phyloP scores from a whole-genome alignment of 148 eudicot species.

The Dysphania ambrosioides region DNA sequence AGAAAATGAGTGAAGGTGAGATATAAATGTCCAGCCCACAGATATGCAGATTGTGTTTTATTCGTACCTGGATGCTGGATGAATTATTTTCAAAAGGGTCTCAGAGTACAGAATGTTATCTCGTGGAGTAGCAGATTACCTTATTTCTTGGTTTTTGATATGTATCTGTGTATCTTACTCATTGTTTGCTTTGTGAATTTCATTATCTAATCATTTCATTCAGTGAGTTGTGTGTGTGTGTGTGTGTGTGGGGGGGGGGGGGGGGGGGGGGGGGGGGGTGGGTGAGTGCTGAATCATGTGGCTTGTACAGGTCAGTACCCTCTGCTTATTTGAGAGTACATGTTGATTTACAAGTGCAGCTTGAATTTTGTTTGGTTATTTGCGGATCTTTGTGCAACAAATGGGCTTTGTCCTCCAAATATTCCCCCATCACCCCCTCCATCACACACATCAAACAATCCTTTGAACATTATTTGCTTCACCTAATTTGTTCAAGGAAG shows the following conservation, averaged over 20 bases:
- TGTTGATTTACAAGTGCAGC: not conserved
- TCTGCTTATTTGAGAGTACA: not conserved
- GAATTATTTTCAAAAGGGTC: not conserved
- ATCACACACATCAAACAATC: too few relatives aligned
- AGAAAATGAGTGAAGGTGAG: not conserved
- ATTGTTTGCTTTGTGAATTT: too few relatives aligned
- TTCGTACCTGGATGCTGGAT: not conserved
- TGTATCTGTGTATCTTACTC: not conserved
- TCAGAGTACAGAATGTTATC: not conserved
- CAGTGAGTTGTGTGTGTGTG: conserved; percentile 50
- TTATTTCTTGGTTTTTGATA: not conserved
- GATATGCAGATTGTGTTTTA: not conserved
- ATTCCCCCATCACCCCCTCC: too few relatives aligned
- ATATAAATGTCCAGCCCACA: not conserved
- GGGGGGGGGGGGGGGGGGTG: too few relatives aligned
- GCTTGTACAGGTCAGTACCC: conserved; percentile 56
- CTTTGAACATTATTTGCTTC: too few relatives aligned
- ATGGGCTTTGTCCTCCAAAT: not conserved
- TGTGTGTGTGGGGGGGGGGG: too few relatives aligned
- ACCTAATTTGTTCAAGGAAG: not conserved
- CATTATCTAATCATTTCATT: not conserved
- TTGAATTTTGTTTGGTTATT: not conserved
- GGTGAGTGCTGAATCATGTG: conserved; percentile 64
- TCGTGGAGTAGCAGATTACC: not conserved
- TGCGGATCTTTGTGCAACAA: too few relatives aligned